Base-by-base conservation (phyloP, 2,329 filamentous ascomycete genomes). In the Apiospora saccharicola region DNA sequence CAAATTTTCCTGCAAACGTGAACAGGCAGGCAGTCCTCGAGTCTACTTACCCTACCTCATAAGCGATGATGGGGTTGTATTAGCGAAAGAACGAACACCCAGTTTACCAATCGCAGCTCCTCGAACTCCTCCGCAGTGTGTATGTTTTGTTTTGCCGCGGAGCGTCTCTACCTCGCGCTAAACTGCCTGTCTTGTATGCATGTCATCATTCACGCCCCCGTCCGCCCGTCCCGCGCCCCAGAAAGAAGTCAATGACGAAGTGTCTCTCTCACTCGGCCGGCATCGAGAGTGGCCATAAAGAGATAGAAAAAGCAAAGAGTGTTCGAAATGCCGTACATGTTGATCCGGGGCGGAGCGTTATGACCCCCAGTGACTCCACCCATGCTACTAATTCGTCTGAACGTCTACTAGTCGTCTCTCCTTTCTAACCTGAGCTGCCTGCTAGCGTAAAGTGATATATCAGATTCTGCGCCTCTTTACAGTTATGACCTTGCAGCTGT, bases 401-500 rank as follows among this genome's bases (percentile, higher is more conserved):
- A 49, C 46, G 46, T n/a, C n/a, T 26, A 4, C n/a, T 26, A 4
- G 16, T 12, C 53, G 16, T 37, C 30, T 61, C 53, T 61, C 16
- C 30, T 57, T 57, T 47, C 3, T 47, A 19, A 30, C 16, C 51
- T 16, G 19, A 10, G 6, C 14, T 34, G 30, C 22, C 19, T 47
- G 22, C 22, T 61, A 61, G 53, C 30, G 53, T 22, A 19, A 34
- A 22, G 16, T 61, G 30, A 61, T 34, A 61, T n/a, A 49, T 49
- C 46, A 49, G 6, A n/a, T 49, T n/a, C 22, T 22, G 4, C 49
- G n/a, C 24, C 49, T 34, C 13, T 22, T 61, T 61, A 37, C 30
- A 61, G 53, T 61, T 61, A 61, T 22, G 26, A 37, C 53, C 30
- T 19, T 61, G 53, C 53, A 61, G 30, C 53, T 61, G 30, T 61